Base-by-base conservation (phyloP, 139 green algal genomes). In the Chlorella vulgaris region DNA sequence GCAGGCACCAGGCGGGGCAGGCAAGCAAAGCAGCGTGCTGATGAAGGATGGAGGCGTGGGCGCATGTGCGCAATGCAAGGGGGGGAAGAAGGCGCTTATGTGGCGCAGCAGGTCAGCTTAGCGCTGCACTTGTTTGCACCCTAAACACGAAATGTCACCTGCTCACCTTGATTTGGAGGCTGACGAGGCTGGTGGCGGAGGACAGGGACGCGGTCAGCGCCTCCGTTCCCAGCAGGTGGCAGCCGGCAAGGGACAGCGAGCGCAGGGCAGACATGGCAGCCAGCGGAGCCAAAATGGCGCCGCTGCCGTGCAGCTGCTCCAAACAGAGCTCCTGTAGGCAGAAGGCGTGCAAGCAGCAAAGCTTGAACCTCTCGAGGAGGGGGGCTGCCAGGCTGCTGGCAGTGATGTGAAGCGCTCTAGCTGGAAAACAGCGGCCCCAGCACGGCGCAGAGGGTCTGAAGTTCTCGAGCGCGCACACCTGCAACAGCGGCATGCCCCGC, bases 261-360 rank as follows among this genome's bases (percentile, higher is more conserved):
- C 38, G 18, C 58, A 80, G 74, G 28, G 6, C 8, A 5, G 38
- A 38, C 74, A 80, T 70, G 58, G 4, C 13, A n/a, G n/a, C 58
- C 74, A 80, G 58, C 15, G 74, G 74, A 4, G 38, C 58, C 38
- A 80, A 58, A 36, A 58, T 33, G 13, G 58, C 74, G 28, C 74
- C 74, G 58, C 74, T 70, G 55, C 74, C 74, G 18, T 80, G 74
- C 58, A 80, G 21, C 39, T 80, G 74, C 38, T 58, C 55, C 74
- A 80, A 39, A 6, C 58, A 8, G 38, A 80, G 74, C n/a, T 80
- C 74, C 58, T 80, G 53, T 13, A 39, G 31, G 13, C 6, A 35
- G 53, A 8, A 39, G 31, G 13, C 6, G 13, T 58, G 47, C 38
- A 53, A 22, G 36, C 3, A 53, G 67, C 61, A 74, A 39, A 38